Evolutionary conservation across 2,329 filamentous ascomycete genomes (phyloP).

Genomic region (Westerdykella aurantiaca): DNA sequence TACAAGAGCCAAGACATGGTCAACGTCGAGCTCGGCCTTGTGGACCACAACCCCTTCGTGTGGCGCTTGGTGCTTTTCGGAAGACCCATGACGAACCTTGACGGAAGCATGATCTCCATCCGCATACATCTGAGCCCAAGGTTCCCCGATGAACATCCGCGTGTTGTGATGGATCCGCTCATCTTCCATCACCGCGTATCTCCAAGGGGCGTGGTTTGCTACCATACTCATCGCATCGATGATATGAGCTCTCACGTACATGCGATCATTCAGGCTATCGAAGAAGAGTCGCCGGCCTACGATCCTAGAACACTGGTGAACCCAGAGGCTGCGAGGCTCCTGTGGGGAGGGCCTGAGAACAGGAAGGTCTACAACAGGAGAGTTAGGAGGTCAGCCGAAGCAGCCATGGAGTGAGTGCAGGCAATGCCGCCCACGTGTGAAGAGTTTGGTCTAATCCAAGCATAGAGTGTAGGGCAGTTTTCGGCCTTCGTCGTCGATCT

Average conservation of each 20-base stretch:
- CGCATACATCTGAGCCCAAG: constrained; percentile 72
- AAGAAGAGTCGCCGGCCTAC: constrained; percentile 81
- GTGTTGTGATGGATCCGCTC: constrained; percentile 71
- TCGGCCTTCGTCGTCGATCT: too few species aligned
- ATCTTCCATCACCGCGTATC: constrained; percentile 88
- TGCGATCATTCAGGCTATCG: constrained; percentile 72
- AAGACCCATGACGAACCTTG: constrained; percentile 84
- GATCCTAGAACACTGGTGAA: constrained; percentile 86
- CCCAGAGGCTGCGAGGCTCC: constrained; percentile 76
- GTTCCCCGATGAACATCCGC: constrained; percentile 84
- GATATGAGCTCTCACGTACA: constrained; percentile 80
- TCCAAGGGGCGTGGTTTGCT: constrained; percentile 74
- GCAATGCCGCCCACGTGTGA: too few species aligned
- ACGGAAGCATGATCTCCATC: constrained; percentile 79
- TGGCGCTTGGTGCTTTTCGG: constrained; percentile 90
- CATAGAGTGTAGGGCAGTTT: too few species aligned
- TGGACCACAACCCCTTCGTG: constrained; percentile 78
- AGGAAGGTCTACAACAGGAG: constrained; percentile 80
- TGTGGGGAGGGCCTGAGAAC: constrained; percentile 74
- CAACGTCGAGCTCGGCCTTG: constrained; percentile 69
- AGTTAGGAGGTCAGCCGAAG: constrained; percentile 68
- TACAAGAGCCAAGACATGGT: constrained; percentile 65
- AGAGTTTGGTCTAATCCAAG: too few species aligned
- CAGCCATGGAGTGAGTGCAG: constrained; percentile 42
- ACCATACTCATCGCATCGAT: constrained; percentile 60